Evolutionary conservation across 257 asterid genomes (phyloP), one percentile per base, ranked within the genome.

Genomic region (Ajuga chamaepitys): DNA sequence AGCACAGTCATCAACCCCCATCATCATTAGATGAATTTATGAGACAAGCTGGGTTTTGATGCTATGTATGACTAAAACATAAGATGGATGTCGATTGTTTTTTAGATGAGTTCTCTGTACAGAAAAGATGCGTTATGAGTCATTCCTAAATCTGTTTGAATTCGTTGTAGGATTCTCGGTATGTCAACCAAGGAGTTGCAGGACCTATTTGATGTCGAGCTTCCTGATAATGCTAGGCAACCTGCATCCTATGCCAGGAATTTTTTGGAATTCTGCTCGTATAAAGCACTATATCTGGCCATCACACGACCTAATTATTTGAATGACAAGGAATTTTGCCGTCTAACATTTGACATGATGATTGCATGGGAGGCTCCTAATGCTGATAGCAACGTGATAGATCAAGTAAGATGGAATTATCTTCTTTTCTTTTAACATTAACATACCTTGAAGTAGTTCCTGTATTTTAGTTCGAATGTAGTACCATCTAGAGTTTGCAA

Each of bases 331-430:
- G 89, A 86, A 48, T 91, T 91, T 73, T 84, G 88, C 41, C 81
- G 82, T 44, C 81, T 88, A 68, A 82, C 83, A 69, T 91, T 86
- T 75, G 98, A 91, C 73, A 88, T 91, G 95, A 91, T 91, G 98
- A 80, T 88, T 54, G 96, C 98, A 45, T 91, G 98, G 98, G 98
- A 91, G 79, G 83, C 61, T 59, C 91, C 96, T 55, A 85, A 78
- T 55, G 78, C 64, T 52, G 85, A 78, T 41, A 80, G 64, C 74
- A 77, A 73, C 62, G 74, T 57, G 47, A 69, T 70, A 32, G 78
- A 80, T 71, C 54, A 58, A 12, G 95, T 90, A 74, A 65, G 86
- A 72, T 64, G 64, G 57, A 66, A 42, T 66, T 60, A 45, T 46
- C 25, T 11, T 30, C n/a, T 18, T 37, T 45, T 66, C n/a, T 38